Evolutionary conservation across 176 grass and related monocot species (phyloP).

Genomic region (Avena eriantha): DNA sequence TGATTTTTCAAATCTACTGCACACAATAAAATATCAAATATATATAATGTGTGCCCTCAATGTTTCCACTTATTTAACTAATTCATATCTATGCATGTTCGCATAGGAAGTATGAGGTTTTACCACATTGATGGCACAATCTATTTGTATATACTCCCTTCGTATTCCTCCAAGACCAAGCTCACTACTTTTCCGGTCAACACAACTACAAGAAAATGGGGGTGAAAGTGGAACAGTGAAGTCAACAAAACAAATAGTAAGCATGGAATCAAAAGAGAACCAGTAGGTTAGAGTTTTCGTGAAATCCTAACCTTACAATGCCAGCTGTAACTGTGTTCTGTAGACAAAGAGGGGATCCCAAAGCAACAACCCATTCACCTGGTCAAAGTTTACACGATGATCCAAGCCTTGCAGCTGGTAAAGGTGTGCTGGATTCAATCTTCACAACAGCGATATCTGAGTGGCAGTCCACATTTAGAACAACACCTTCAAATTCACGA

Average conservation of each 20-base stretch:
- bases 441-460: conserved; percentile 89
- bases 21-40: not conserved
- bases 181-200: conserved; percentile 90
- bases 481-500: conserved; percentile 61
- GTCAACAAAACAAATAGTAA: conserved; percentile 35
- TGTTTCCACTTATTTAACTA: not conserved
- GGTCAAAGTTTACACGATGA: conserved; percentile 67
- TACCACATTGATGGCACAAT: conserved; percentile 85
- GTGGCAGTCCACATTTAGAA: conserved; percentile 60
- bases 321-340: conserved; percentile 94
- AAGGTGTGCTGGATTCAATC: conserved; percentile 71
- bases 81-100: conserved; percentile 1
- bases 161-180: conserved; percentile 71
- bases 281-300: not conserved
- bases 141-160: conserved; percentile 88
- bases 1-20: not conserved
- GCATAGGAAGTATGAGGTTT: not conserved
- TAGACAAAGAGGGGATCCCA: conserved; percentile 78
- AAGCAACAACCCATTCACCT: conserved; percentile 82
- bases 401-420: conserved; percentile 76
- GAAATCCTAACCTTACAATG: conserved; percentile 74
- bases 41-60: not conserved
- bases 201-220: conserved; percentile 63
- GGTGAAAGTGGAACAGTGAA: conserved; percentile 11
- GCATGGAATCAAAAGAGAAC: conserved; percentile 6